Conservation (phyloP, 306 rosid species). For the Prunus padus region DNA sequence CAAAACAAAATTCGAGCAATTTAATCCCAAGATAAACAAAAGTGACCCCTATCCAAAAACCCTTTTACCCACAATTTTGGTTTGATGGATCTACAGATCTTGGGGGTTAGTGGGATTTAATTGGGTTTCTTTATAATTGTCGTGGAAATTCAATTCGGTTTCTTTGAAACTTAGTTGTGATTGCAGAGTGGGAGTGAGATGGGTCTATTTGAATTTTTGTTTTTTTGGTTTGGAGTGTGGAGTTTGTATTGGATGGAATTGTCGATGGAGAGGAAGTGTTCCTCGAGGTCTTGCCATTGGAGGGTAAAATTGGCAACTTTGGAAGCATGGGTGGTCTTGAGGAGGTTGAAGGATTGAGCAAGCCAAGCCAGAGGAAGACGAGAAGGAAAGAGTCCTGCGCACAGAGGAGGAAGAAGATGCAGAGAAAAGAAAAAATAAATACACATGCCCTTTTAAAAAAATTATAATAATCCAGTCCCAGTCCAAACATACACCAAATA, state of each 20-base stretch:
- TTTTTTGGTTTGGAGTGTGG: conserved; percentile 8
- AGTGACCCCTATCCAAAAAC: conserved; percentile 34
- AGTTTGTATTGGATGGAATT: conserved; percentile 23
- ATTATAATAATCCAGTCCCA: no score
- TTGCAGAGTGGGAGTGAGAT: background rate
- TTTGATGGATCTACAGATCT: conserved; percentile 81
- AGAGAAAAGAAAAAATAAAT: no score
- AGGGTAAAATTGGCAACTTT: no score
- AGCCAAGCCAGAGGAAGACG: no score
- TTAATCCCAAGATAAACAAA: background rate
- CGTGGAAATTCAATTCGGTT: background rate
- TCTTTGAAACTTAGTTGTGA: background rate
- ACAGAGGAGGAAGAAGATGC: no score
- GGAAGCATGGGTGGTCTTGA: conserved; percentile 44
- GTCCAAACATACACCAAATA: no score
- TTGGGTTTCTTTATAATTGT: background rate
- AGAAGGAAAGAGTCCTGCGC: no score
- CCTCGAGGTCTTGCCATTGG: conserved; percentile 48
- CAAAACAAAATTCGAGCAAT: background rate
- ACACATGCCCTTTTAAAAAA: no score
- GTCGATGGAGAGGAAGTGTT: conserved; percentile 32
- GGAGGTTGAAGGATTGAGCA: conserved; percentile 39
- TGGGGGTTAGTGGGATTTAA: background rate
- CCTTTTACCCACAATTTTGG: conserved; percentile 42
- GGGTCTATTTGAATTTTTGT: conserved; percentile 5